These are phyloP conservation scores for Phialemoniopsis sp. DNA, from an alignment of 2,329 filamentous ascomycete genomes.

Conservation along the genomic window DNA sequence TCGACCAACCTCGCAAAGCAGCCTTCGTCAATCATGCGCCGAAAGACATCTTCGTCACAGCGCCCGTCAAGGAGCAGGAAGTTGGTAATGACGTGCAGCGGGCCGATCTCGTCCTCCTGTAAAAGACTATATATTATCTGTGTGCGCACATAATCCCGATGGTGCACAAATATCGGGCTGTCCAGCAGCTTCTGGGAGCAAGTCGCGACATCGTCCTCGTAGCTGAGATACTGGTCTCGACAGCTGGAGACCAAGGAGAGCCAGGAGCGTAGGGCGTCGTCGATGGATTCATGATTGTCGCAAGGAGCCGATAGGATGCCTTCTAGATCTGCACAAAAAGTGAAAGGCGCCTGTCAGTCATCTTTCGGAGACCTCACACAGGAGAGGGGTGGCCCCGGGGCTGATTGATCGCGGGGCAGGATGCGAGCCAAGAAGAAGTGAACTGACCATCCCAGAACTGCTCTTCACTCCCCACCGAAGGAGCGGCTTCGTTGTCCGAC, in stretches of 20 bases:
- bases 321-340: constrained; percentile 36
- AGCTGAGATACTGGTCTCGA: constrained; percentile 70
- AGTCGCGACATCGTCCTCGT: constrained; percentile 73
- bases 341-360: too few species aligned
- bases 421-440: constrained; percentile 7
- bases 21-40: constrained; percentile 81
- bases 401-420: too few species aligned
- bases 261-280: constrained; percentile 82
- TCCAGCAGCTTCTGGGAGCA: constrained; percentile 78
- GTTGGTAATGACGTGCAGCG: constrained; percentile 78
- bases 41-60: constrained; percentile 71
- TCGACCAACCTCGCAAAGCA: constrained; percentile 82
- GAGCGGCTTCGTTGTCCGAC: constrained; percentile 63
- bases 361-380: too few species aligned
- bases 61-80: constrained; percentile 86
- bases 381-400: too few species aligned
- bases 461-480: constrained; percentile 71
- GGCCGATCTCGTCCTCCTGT: constrained; percentile 78
- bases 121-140: constrained; percentile 91
- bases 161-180: constrained; percentile 67
- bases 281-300: constrained; percentile 57
- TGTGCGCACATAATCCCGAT: constrained; percentile 82
- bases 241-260: constrained; percentile 72
- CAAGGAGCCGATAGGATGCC: constrained; percentile 41
- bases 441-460: constrained; percentile 81